Conservation (phyloP, 225 moss, liverwort and hornwort genomes). For the Sphagnum contortum region DNA sequence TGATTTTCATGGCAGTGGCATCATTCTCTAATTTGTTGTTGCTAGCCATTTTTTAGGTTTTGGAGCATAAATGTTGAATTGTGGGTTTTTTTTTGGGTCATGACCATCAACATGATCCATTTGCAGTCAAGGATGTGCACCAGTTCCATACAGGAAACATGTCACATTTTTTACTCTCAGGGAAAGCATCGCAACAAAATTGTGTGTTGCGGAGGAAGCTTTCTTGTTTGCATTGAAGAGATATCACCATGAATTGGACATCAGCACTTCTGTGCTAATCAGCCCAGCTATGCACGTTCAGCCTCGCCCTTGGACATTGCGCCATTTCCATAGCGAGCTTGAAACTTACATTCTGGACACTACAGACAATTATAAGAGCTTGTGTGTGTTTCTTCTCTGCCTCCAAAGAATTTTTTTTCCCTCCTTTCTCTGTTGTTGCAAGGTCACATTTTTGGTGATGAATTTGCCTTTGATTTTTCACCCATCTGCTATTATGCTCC, state of each 20-base stretch:
- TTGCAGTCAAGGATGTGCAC: slow-evolving; percentile 54
- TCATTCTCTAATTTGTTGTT: too few relatives aligned
- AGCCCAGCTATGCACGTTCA: slow-evolving; percentile 40
- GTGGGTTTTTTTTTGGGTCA: too few relatives aligned
- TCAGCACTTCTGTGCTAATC: slow-evolving; percentile 30
- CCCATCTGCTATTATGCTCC: too few relatives aligned
- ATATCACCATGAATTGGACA: slow-evolving; percentile 36
- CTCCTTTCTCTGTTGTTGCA: slow-evolving; percentile 1
- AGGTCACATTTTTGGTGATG: too few relatives aligned
- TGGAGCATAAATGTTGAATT: too few relatives aligned
- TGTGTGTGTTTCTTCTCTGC: slow-evolving; percentile 22
- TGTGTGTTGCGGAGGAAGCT: slow-evolving; percentile 49
- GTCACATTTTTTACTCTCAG: slow-evolving; percentile 24
- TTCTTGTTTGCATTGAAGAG: slow-evolving; percentile 38
- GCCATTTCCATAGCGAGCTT: slow-evolving; percentile 44
- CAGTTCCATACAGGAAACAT: slow-evolving; percentile 26
- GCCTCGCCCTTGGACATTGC: slow-evolving; percentile 51
- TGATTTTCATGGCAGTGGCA: too few relatives aligned
- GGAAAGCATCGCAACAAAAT: slow-evolving; percentile 19
- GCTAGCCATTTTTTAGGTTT: too few relatives aligned
- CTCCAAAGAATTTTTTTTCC: neutral
- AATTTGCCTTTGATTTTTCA: too few relatives aligned
- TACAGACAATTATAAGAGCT: slow-evolving; percentile 39
- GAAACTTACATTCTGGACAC: slow-evolving; percentile 25
- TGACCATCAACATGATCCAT: neutral